Evolutionary conservation across 305 asterid genomes (phyloP), one percentile per base, ranked within the genome.

Genomic region (Ilex paraguariensis): DNA sequence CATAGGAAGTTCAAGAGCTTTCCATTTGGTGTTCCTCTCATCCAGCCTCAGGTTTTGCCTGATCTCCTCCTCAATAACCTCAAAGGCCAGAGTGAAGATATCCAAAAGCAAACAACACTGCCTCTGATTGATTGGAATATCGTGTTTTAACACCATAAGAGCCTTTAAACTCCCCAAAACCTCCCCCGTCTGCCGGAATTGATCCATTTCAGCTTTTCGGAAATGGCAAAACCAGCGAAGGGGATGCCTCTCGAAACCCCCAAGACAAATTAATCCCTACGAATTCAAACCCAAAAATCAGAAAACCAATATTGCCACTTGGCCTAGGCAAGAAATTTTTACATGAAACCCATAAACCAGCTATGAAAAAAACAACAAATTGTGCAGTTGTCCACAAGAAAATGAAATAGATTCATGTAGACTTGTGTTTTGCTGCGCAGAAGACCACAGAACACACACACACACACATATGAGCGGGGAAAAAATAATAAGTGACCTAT

Each of bases 161-260:
- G 96, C 91, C 67, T 77, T 81, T 58, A 91, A 32, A 53, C 91
- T 76, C 44, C 98, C 98, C 65, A 91, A 59, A 39, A 83, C 85
- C 75, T 91, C 94, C 54, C 98, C 98, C 42, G 84, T 79, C 58
- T 86, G 95, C 77, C 92, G 74, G 76, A 86, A 84, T 66, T 88
- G 94, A 59, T 91, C 98, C 96, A 91, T 91, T 57, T 30, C 67
- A 16, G 32, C 44, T 39, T 17, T 66, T 36, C 42, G 6, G 9
- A 36, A 36, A 8, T 5, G 42, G 42, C 42, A 8, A 8, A 36
- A 1, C 42, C 42, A 36, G 42, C 54, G 2, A 56, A 5, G 52
- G 13, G 2, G n/a, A 53, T 30, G 39, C 49, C 36, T 45, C 3
- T 31, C 4, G 54, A 14, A 71, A 46, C 14, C 31, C 63, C 42